Conservation (phyloP, 129 eudicot species). For the Ambrosia artemisiifolia region DNA sequence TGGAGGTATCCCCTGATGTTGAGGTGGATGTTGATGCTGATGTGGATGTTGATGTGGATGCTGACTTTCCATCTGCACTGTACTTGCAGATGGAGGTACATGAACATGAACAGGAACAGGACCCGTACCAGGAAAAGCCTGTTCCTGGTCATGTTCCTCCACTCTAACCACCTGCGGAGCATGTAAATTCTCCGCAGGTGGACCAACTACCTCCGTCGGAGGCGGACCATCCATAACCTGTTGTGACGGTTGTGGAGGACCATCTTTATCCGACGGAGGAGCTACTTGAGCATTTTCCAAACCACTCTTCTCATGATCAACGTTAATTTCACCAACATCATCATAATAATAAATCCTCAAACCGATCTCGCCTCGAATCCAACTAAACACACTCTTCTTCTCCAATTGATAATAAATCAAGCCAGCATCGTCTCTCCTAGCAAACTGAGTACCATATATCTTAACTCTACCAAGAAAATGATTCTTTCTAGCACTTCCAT, state of each 20-base stretch:
- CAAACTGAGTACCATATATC: slow-evolving; percentile 77
- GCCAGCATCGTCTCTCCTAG: slow-evolving; percentile 76
- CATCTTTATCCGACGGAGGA: slow-evolving; percentile 24
- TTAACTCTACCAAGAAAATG: slow-evolving; percentile 94
- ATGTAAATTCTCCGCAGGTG: slow-evolving; percentile 38
- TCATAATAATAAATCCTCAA: slow-evolving; percentile 78
- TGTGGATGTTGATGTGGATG: slow-evolving; percentile 1
- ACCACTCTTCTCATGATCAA: slow-evolving; percentile 21
- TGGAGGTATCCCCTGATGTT: slow-evolving; percentile 28
- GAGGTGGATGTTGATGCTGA: slow-evolving; percentile 27
- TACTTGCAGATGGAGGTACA: slow-evolving; percentile 37
- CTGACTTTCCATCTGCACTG: slow-evolving; percentile 44
- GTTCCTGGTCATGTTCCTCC: slow-evolving; percentile 28
- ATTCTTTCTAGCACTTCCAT: slow-evolving; percentile 72
- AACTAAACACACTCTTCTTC: slow-evolving; percentile 97
- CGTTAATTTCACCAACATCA: slow-evolving; percentile 40
- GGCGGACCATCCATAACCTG: slow-evolving; percentile 41
- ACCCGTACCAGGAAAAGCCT: too few species aligned
- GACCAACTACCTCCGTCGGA: slow-evolving; percentile 32
- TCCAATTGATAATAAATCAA: slow-evolving; percentile 74
- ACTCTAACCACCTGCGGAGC: slow-evolving; percentile 48
- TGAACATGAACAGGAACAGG: too few species aligned
- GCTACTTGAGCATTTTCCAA: slow-evolving; percentile 22
- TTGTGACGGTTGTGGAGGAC: slow-evolving; percentile 17
- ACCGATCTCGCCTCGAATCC: slow-evolving; percentile 90